Evolutionary conservation across 495 filamentous ascomycete species (phyloP), one percentile per base, ranked within the genome.

Genomic region (Aspergillus avenaceus): DNA sequence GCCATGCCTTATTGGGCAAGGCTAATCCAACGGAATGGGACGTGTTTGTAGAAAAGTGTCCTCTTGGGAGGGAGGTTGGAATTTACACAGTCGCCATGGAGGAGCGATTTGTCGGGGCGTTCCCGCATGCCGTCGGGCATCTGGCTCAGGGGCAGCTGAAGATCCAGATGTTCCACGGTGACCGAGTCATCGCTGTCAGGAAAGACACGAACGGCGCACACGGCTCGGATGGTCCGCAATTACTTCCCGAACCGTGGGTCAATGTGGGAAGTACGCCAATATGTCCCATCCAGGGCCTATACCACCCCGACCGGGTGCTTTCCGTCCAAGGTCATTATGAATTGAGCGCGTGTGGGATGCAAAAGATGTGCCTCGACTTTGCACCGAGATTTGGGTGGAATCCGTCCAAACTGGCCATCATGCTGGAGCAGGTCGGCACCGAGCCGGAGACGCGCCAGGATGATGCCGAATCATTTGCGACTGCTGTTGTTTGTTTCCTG

Each of bases 251-350:
- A 31, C 67, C 52, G 4, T 74, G 50, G 63, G 63, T 59, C 50
- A 70, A 49, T 50, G 66, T 62, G 28, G 68, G 66, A 25, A 65
- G 60, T 36, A 69, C 55, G 11, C 53, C 45, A 4, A 61, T 64
- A 24, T 71, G 66, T 28, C 61, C 63, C 3, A 66, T 71, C 41
- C 71, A 74, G 32, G 69, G 71, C n/a, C 55, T 74, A 1, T 74
- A 71, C 38, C 50, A 65, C 36, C 61, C 62, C 1, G 58, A 58
- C 2, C 38, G 64, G 4, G 58, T 71, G 0, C 40, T 72, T 32
- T 60, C 70, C 13, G 60, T 68, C 7, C 68, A 71, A 45, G 63
- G 66, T 0, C 68, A 72, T 50, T 65, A 67, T 50, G 70, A 67
- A 40, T 63, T 73, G 55, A 70, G 72, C 48, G 45, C 44, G 0